Conservation (phyloP, 2,329 filamentous ascomycete genomes). For the Xylariaceae sp. region DNA sequence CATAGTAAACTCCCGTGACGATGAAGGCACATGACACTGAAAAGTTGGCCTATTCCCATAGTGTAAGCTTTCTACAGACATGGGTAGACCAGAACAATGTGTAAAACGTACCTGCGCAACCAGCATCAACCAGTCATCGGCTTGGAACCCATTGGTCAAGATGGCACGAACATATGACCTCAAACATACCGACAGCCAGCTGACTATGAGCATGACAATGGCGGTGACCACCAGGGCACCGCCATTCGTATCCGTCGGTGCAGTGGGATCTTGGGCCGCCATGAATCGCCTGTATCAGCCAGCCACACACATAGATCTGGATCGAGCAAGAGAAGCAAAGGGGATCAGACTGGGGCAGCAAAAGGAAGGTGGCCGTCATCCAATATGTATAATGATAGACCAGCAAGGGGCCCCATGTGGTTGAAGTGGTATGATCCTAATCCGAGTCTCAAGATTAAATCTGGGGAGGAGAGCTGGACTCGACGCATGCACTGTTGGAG, state of each 20-base stretch:
- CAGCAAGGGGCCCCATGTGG: too few relatives aligned
- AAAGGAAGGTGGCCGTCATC: too few relatives aligned
- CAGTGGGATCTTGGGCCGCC: slow-evolving; percentile 27
- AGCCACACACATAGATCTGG: slow-evolving; percentile 13
- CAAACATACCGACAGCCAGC: slow-evolving; percentile 25
- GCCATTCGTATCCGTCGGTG: slow-evolving; percentile 28
- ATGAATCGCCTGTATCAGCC: slow-evolving; percentile 18
- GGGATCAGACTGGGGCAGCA: too few relatives aligned
- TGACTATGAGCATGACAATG: slow-evolving; percentile 32
- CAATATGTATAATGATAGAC: too few relatives aligned
- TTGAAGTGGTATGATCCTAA: too few relatives aligned
- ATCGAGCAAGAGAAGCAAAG: too few relatives aligned
- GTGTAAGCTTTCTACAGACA: slow-evolving; percentile 3
- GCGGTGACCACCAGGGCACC: slow-evolving; percentile 25
- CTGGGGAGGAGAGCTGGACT: too few relatives aligned
- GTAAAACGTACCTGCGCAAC: slow-evolving; percentile 40
- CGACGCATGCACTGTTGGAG: too few relatives aligned
- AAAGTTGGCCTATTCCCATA: slow-evolving; percentile 35
- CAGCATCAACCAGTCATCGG: slow-evolving; percentile 53
- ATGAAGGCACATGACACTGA: slow-evolving; percentile 44
- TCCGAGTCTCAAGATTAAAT: too few relatives aligned
- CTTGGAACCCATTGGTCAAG: slow-evolving; percentile 33
- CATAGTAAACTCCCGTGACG: slow-evolving; percentile 36
- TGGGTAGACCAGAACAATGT: slow-evolving; percentile 1
- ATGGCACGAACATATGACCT: slow-evolving; percentile 26